Evolutionary conservation across 345 rosid genomes (phyloP).

Genomic region (Gossypium mustelinum): DNA sequence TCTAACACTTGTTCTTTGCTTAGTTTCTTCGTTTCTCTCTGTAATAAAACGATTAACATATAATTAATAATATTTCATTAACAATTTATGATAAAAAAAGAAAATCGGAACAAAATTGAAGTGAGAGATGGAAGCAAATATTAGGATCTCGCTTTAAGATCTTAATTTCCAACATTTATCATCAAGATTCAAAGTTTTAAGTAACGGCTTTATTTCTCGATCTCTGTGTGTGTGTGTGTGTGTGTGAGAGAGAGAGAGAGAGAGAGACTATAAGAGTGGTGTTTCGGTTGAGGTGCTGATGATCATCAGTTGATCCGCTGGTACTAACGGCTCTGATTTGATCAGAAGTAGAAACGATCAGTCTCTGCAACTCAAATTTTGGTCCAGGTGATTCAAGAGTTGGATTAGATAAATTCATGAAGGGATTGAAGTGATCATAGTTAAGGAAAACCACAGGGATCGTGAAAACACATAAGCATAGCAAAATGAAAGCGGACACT

Average conservation of each 20-base stretch:
- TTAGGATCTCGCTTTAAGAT: not conserved
- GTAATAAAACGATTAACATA: not conserved
- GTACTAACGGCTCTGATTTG: slow-evolving; percentile 30
- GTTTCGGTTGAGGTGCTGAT: slow-evolving; percentile 12
- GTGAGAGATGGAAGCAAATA: not conserved
- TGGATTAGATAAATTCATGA: slow-evolving; percentile 23
- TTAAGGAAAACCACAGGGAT: slow-evolving; percentile 21
- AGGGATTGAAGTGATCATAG: slow-evolving; percentile 20
- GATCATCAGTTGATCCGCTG: slow-evolving; percentile 14
- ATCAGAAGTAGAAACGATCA: slow-evolving; percentile 19
- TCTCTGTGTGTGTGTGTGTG: too few species aligned
- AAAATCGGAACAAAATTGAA: not conserved
- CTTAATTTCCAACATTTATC: not conserved
- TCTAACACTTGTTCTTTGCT: slow-evolving; percentile 39
- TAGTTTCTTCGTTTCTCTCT: slow-evolving; percentile 37
- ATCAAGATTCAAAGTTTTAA: not conserved
- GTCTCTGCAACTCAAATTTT: slow-evolving; percentile 28
- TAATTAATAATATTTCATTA: not conserved
- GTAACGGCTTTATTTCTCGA: not conserved
- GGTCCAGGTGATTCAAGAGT: slow-evolving; percentile 25
- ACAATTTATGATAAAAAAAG: not conserved
- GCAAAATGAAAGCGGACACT: slow-evolving; percentile 4
- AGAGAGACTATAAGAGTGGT: slow-evolving; percentile 14
- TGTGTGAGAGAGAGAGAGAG: not conserved
- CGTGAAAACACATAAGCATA: slow-evolving; percentile 17